A percentile compares a stretch with the other conserved stretches of the same genome.
phyloP scores from a whole-genome alignment of 306 rosid species.

The Cicer pinnatifidum region DNA sequence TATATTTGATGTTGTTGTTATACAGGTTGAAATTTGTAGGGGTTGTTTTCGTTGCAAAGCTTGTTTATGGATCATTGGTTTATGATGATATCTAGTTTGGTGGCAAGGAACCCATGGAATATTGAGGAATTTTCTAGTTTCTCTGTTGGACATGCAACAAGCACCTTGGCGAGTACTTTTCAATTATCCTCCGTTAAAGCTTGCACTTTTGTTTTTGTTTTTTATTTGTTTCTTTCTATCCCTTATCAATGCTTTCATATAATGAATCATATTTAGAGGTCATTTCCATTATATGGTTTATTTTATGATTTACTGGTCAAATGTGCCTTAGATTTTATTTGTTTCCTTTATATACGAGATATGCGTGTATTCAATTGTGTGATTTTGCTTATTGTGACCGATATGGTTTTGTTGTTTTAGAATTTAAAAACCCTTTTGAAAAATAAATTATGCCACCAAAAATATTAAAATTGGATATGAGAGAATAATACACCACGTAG shows the following conservation, averaged over 20 bases:
- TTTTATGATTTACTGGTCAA: conserved; percentile 9
- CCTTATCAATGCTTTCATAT: neutral
- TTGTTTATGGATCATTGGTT: conserved; percentile 77
- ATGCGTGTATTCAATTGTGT: neutral
- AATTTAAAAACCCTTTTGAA: no score
- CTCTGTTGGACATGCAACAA: conserved; percentile 82
- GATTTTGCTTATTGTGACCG: conserved; percentile 43
- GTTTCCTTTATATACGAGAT: neutral
- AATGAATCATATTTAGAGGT: conserved; percentile 13
- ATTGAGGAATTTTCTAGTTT: conserved; percentile 78
- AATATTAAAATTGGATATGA: no score
- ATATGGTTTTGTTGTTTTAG: conserved; percentile 51
- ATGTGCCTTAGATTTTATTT: conserved; percentile 13
- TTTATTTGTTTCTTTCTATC: neutral
- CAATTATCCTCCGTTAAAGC: conserved; percentile 3
- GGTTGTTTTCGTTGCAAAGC: conserved; percentile 82
- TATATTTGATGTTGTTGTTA: conserved; percentile 27
- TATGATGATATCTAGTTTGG: conserved; percentile 90
- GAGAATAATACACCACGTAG: no score
- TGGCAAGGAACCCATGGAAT: conserved; percentile 86
- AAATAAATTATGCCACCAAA: no score
- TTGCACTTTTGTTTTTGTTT: conserved; percentile 8
- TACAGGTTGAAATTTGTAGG: conserved; percentile 66
- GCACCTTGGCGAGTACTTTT: conserved; percentile 70
- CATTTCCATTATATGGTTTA: conserved; percentile 6